Percentiles rank a stretch among this genome's conserved stretches.
Evolutionary conservation across 257 asterid species (phyloP).

Genomic region (Vinca minor): DNA sequence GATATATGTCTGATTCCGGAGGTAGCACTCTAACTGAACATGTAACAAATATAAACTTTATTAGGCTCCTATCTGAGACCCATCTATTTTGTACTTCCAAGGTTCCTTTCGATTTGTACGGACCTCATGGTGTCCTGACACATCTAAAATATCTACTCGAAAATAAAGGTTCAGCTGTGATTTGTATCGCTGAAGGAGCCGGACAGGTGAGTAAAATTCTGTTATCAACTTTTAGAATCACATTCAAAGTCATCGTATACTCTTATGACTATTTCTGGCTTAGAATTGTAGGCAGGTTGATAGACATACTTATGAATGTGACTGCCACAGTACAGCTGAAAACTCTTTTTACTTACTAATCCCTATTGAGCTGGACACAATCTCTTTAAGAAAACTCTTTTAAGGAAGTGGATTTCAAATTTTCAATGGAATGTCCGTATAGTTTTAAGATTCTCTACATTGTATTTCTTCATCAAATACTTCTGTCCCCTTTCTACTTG

Average conservation of each 20-base stretch:
- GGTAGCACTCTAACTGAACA: slow-evolving; percentile 30
- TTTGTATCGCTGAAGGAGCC: slow-evolving; percentile 97
- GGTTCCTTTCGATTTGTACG: slow-evolving; percentile 78
- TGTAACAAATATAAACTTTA: not conserved
- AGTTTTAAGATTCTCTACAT: not conserved
- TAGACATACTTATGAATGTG: not conserved
- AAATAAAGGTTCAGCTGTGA: slow-evolving; percentile 88
- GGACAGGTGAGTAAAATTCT: slow-evolving; percentile 59
- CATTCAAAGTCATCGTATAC: not conserved
- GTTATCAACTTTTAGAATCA: slow-evolving; percentile 7
- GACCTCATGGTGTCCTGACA: slow-evolving; percentile 82
- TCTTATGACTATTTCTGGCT: not conserved
- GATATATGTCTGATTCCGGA: slow-evolving; percentile 93
- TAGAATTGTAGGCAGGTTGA: not conserved
- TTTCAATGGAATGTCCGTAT: not conserved
- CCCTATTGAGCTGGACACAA: not conserved
- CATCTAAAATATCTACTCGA: slow-evolving; percentile 79
- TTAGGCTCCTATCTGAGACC: not conserved
- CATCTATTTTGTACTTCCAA: slow-evolving; percentile 25
- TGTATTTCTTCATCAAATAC: not conserved
- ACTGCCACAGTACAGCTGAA: not conserved
- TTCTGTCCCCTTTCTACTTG: not conserved
- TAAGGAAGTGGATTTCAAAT: not conserved
- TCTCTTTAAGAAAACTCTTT: slow-evolving; percentile 1
- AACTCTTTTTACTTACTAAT: not conserved